Evolutionary conservation across 202 grass and related monocot genomes (phyloP).

Genomic region (Musa balbisiana): DNA sequence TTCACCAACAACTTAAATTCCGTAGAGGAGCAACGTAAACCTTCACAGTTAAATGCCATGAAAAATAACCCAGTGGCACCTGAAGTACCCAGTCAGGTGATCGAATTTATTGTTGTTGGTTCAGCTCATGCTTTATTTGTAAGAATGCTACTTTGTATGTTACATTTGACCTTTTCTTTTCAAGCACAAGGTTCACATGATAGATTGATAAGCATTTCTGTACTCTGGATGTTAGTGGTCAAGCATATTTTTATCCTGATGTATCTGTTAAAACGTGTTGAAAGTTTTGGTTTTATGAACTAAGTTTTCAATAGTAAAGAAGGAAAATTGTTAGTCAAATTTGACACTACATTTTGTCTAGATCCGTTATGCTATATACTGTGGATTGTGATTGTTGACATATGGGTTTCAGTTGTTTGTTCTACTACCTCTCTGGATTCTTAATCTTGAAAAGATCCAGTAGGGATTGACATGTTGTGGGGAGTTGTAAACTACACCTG

Average conservation of each 20-base stretch:
- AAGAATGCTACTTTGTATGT: background rate
- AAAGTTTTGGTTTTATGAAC: background rate
- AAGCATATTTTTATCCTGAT: background rate
- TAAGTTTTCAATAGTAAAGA: background rate
- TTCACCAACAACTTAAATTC: constrained; percentile 42
- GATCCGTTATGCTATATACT: background rate
- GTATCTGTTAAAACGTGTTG: background rate
- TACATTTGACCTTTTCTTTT: background rate
- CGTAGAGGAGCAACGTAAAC: constrained; percentile 43
- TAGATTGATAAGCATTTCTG: background rate
- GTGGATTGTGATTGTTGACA: background rate
- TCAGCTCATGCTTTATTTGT: background rate
- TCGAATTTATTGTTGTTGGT: background rate
- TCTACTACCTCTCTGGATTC: background rate
- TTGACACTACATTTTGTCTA: background rate
- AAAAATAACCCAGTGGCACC: constrained; percentile 34
- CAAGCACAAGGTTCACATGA: background rate
- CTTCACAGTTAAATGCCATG: constrained; percentile 22
- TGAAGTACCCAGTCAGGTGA: constrained; percentile 3
- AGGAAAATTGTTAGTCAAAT: background rate
- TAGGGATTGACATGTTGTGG: background rate
- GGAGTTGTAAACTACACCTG: background rate
- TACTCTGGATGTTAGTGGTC: background rate
- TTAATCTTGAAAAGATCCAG: background rate
- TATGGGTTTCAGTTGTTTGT: background rate